Conservation (phyloP, 345 rosid species). For the Cardamine occulta region DNA sequence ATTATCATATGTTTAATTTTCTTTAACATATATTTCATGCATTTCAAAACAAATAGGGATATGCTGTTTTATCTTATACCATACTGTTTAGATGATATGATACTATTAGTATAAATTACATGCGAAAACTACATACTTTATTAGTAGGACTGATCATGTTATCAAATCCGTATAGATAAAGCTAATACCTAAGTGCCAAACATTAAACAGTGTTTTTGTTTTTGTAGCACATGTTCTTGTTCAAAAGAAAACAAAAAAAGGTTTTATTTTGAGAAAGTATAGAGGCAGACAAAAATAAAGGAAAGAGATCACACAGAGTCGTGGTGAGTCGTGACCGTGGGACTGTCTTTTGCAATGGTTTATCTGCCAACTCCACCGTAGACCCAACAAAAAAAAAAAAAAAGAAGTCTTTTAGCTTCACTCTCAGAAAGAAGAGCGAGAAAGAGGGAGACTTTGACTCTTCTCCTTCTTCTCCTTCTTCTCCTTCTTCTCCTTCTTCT, state of each 20-base stretch:
- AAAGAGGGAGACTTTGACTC: constrained; percentile 44
- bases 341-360: constrained; percentile 12
- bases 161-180: background rate
- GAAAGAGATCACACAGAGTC: background rate
- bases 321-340: constrained; percentile 12
- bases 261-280: background rate
- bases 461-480: constrained; percentile 38
- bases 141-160: too few relatives aligned
- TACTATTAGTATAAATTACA: too few relatives aligned
- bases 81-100: too few relatives aligned
- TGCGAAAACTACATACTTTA: too few relatives aligned
- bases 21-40: too few relatives aligned
- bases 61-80: too few relatives aligned
- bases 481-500: constrained; percentile 28
- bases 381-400: background rate
- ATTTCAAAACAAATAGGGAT: too few relatives aligned
- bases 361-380: constrained; percentile 2
- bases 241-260: background rate
- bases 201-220: background rate
- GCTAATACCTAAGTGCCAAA: background rate
- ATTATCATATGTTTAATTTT: too few relatives aligned
- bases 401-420: constrained; percentile 8
- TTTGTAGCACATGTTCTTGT: background rate
- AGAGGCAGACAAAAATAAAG: background rate
- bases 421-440: constrained; percentile 27